Evolutionary conservation across 768 basidiomycete species (phyloP), one percentile per base, ranked within the genome.

Genomic region (Hypholoma fasciculare): DNA sequence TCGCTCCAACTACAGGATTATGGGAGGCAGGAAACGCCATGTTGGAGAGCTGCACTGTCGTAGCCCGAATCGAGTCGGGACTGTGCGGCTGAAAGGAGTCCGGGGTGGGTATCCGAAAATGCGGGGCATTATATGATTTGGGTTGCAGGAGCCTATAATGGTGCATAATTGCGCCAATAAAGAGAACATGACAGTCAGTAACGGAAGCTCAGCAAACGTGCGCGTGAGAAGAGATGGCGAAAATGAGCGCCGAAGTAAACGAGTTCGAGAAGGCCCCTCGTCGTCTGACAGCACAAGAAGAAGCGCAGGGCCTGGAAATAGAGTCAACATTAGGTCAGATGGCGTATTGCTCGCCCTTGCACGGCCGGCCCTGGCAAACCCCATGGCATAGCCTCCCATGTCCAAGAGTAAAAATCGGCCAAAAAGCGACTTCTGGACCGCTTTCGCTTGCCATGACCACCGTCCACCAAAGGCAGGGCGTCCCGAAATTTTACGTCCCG

Each of bases 1-100:
- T 14, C 13, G 38, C 44, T 12, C 38, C 58, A 43, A 44, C 40
- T 47, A 38, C 51, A 34, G 58, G 54, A n/a, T 63, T 13, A 13
- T 51, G 52, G 16, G 64, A 63, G 38, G 65, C 61, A 14, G 79
- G 70, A 55, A 77, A 69, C 4, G 80, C 72, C 69, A 85, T 79
- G 53, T 74, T 76, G 16, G 89, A 88, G 3, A 92, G 76, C 52
- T 86, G 78, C 67, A 92, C 78, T 0, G 90, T 91, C 61, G 74
- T 79, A 36, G 82, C 76, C 16, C 90, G 84, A 59, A 92, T 92
- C 27, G 79, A 77, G 61, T 81, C 80, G 61, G 84, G 85, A 1
- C 84, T 84, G 63, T 85, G 88, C 8, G 82, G 75, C 56, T 63
- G 61, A 61, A 49, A 38, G 39, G 52, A 44, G 30, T 58, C 63